A percentile compares a stretch with the other conserved stretches of the same genome.
These are phyloP conservation scores for Claviceps cyperi DNA, from an alignment of 2,329 filamentous ascomycete genomes.

Conservation along the genomic window DNA sequence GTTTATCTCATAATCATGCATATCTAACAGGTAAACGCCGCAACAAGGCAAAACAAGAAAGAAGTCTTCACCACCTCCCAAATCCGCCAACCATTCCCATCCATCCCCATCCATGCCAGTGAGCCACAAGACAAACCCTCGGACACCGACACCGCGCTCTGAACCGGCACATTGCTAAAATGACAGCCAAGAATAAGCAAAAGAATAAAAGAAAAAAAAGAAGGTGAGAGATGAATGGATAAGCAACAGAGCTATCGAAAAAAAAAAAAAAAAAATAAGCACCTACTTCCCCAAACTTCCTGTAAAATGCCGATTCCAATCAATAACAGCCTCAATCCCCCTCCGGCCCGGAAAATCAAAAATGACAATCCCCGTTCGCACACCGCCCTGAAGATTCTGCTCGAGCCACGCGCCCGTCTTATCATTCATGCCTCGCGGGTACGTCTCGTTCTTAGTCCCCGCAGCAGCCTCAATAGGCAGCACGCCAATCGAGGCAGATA, in stretches of 20 bases:
- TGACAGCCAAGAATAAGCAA: background rate
- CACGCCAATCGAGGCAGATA: constrained; percentile 33
- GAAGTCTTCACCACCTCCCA: no score
- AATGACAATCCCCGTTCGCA: constrained; percentile 30
- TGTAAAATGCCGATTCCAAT: constrained; percentile 20
- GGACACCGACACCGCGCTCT: background rate
- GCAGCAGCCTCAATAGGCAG: constrained; percentile 35
- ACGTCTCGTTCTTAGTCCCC: constrained; percentile 23
- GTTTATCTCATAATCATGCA: no score
- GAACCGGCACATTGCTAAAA: background rate
- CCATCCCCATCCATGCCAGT: no score
- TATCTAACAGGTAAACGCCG: no score
- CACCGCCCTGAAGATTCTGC: constrained; percentile 12
- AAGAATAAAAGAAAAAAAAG: background rate
- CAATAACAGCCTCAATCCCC: constrained; percentile 27
- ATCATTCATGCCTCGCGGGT: constrained; percentile 34
- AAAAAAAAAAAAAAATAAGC: background rate
- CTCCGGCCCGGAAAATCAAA: constrained; percentile 32
- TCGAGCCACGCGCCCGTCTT: constrained; percentile 30
- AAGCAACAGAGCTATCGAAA: background rate
- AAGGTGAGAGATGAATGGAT: background rate
- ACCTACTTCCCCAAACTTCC: background rate
- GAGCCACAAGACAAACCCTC: no score
- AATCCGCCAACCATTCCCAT: no score
- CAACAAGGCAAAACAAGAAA: no score